phyloP scores from a whole-genome alignment of 2,329 filamentous ascomycete genomes.

The Sclerotinia glacialis region DNA sequence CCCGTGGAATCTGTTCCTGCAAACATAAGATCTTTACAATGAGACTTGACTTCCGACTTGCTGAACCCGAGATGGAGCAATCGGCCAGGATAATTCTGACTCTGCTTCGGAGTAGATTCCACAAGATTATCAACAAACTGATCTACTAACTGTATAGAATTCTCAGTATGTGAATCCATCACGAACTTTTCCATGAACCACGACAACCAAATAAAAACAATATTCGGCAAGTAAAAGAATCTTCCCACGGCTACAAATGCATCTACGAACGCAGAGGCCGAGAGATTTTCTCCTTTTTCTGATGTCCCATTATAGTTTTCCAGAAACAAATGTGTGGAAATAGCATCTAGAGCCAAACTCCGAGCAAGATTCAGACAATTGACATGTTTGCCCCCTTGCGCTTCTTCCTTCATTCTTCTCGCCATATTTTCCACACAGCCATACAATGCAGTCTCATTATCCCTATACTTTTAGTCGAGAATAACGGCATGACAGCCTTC shows the following conservation, averaged over 20 bases:
- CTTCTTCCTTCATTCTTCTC: constrained; percentile 42
- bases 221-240: constrained; percentile 52
- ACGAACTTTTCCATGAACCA: constrained; percentile 41
- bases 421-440: constrained; percentile 46
- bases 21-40: constrained; percentile 55
- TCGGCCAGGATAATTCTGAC: constrained; percentile 48
- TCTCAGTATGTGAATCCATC: constrained; percentile 40
- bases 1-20: constrained; percentile 54
- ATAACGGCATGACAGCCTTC: constrained; percentile 50
- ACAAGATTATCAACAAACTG: constrained; percentile 45
- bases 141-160: constrained; percentile 43
- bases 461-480: constrained; percentile 46
- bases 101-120: constrained; percentile 35
- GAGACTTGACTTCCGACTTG: constrained; percentile 46
- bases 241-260: constrained; percentile 53
- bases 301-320: constrained; percentile 48
- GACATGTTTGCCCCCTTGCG: constrained; percentile 39
- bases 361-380: constrained; percentile 51
- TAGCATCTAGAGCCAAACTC: constrained; percentile 52
- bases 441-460: constrained; percentile 42
- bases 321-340: constrained; percentile 53
- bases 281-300: constrained; percentile 39
- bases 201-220: constrained; percentile 40
- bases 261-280: constrained; percentile 51
- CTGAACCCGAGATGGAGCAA: constrained; percentile 47